A percentile compares a stretch with the other conserved stretches of the same genome.
phyloP scores from a whole-genome alignment of 352 stramenopile species.

The Phytophthora hybrid region DNA sequence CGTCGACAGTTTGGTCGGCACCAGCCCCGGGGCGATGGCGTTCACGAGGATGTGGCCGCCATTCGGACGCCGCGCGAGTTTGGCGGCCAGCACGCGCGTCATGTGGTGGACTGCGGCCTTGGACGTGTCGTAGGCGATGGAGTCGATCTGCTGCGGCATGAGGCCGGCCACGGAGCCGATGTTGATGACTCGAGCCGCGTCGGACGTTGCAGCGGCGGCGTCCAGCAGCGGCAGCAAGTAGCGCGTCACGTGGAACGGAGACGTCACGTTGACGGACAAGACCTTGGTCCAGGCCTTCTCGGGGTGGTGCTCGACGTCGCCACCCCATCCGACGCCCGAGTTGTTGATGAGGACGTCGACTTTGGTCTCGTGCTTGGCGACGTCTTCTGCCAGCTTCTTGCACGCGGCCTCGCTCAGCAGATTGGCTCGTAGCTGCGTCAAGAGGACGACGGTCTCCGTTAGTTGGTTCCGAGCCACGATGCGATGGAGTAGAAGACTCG shows the following conservation, averaged over 20 bases:
- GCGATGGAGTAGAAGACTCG: background rate
- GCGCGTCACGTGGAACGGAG: conserved; percentile 94
- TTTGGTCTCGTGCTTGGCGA: conserved; percentile 74
- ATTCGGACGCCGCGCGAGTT: conserved; percentile 88
- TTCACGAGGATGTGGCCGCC: conserved; percentile 95
- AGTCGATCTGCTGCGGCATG: conserved; percentile 86
- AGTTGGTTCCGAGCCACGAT: background rate
- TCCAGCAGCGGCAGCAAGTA: too few relatives aligned
- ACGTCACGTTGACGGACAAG: conserved; percentile 95
- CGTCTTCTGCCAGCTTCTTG: conserved; percentile 64
- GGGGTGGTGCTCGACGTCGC: conserved; percentile 44
- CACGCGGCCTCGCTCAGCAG: conserved; percentile 43
- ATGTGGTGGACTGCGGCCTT: conserved; percentile 96
- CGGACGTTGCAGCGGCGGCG: conserved; percentile 55
- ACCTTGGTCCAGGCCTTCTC: conserved; percentile 92
- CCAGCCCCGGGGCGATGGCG: conserved; percentile 92
- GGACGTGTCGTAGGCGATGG: conserved; percentile 94
- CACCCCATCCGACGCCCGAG: conserved; percentile 72
- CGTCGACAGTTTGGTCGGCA: conserved; percentile 92
- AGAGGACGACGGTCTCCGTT: background rate
- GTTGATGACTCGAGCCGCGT: conserved; percentile 79
- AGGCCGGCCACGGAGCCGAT: conserved; percentile 82
- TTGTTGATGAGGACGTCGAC: conserved; percentile 97
- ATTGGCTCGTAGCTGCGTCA: conserved; percentile 41
- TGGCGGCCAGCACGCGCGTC: conserved; percentile 91